Evolutionary conservation across 2,329 filamentous ascomycete genomes (phyloP).

Genomic region (Penicillium olsonii): DNA sequence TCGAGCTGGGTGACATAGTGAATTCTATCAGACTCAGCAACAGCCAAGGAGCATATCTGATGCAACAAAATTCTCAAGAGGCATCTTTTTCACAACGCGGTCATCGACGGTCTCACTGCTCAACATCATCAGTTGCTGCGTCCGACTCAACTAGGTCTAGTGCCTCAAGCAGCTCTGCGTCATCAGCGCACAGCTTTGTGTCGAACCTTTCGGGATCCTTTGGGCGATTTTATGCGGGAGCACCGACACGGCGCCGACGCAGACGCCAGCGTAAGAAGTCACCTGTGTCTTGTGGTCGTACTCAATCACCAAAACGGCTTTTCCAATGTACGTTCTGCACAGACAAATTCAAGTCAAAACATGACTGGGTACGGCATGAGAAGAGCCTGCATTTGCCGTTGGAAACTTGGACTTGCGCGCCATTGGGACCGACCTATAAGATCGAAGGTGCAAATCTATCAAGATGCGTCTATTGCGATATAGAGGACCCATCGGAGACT

Average conservation of each 20-base stretch:
- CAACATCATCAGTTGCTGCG: constrained; percentile 13
- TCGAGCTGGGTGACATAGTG: constrained; percentile 58
- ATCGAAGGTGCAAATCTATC: not conserved
- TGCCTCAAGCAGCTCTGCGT: constrained; percentile 16
- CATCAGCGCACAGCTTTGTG: constrained; percentile 14
- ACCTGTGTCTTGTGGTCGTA: not conserved
- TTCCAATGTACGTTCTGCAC: constrained; percentile 52
- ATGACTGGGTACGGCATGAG: constrained; percentile 52
- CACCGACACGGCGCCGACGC: constrained; percentile 26
- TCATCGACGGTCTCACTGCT: constrained; percentile 28
- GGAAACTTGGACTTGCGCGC: constrained; percentile 55
- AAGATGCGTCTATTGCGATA: constrained; percentile 52
- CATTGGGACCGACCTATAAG: constrained; percentile 50
- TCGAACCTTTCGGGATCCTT: constrained; percentile 36
- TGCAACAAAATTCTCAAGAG: not conserved
- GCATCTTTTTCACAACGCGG: not conserved
- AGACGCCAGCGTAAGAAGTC: not conserved
- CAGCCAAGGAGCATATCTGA: not conserved
- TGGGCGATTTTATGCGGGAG: constrained; percentile 48
- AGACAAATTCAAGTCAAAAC: constrained; percentile 48
- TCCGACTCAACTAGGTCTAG: constrained; percentile 6
- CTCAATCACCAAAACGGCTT: constrained; percentile 49
- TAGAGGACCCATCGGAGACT: constrained; percentile 47
- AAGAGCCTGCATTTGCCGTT: constrained; percentile 50
- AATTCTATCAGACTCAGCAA: constrained; percentile 40